phyloP scores from a whole-genome alignment of 1,284 basidiomycete genomes.

The Apiotrichum veenhuisii region DNA sequence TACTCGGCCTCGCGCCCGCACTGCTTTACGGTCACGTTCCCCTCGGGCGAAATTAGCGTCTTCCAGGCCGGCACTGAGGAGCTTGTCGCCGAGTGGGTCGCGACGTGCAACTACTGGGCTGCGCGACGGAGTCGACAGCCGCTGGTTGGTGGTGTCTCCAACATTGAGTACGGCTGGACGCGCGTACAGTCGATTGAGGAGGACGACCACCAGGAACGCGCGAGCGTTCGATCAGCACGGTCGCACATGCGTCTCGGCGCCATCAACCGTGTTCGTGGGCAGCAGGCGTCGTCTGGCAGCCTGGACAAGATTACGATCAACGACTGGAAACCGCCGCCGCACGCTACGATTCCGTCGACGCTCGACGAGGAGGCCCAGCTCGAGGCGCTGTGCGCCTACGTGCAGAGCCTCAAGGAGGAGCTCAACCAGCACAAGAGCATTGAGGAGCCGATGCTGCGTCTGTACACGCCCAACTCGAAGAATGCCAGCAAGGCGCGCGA shows the following conservation, averaged over 20 bases:
- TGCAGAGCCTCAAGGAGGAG: constrained; percentile 69
- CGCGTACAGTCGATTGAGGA: constrained; percentile 43
- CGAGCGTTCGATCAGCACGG: constrained; percentile 6
- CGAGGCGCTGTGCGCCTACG: constrained; percentile 77
- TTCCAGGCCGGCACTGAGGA: constrained; percentile 98
- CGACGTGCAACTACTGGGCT: constrained; percentile 98
- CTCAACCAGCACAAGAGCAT: constrained; percentile 78
- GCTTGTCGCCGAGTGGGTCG: constrained; percentile 95
- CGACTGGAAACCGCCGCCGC: constrained; percentile 89
- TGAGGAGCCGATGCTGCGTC: constrained; percentile 71
- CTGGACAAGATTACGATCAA: constrained; percentile 73
- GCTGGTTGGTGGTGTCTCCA: constrained; percentile 87
- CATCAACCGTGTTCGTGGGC: constrained; percentile 23
- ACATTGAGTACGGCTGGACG: constrained; percentile 99
- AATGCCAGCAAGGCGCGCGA: constrained; percentile 71
- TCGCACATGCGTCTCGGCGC: constrained; percentile 12
- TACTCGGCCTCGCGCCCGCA: constrained; percentile 85
- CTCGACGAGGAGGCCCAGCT: constrained; percentile 89
- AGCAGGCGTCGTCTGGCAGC: constrained; percentile 51
- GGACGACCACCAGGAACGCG: constrained; percentile 4
- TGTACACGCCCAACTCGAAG: constrained; percentile 75
- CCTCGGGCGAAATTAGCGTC: constrained; percentile 85
- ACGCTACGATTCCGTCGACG: constrained; percentile 74
- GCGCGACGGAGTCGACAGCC: constrained; percentile 90
- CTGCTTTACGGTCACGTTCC: constrained; percentile 90